Base-by-base conservation (phyloP, 768 basidiomycete species). In the Lactarius deliciosus region DNA sequence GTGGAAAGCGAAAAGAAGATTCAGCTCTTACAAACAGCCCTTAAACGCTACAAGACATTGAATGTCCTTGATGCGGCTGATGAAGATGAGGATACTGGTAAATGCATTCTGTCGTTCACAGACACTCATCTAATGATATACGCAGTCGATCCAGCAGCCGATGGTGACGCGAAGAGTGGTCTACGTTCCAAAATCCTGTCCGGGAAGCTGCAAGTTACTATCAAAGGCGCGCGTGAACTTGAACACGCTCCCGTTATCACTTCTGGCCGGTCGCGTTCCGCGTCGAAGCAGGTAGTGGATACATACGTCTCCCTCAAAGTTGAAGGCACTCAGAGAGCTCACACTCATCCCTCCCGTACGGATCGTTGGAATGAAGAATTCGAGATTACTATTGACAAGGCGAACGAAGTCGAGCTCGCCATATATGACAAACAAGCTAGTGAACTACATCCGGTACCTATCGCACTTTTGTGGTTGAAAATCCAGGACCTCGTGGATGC, bases 301-400 rank as follows among this genome's bases (percentile, higher is more conserved):
- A 96, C 97, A 1, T 86, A 86, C 74, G 91, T 98, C 53, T 93
- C 93, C 40, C 85, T 98, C 79, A 97, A 98, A 74, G 91, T 98
- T 13, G 97, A 99, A 80, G 95, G 96, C 25, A 94, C 92, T 22
- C 92, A 95, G 72, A 84, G 92, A 16, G 96, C 94, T 5, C 87
- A 89, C 64, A 95, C 96, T 0, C 94, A 96, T 75, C 92, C 94
- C 9, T 89, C 94, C 11, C 88, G 94, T 66, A 97, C 90, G 34
- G 97, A 98, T 77, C 88, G 92, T 55, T 99, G 97, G 97, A 93
- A 94, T 75, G 96, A 99, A 77, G 92, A 95, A 66, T 98, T 98
- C 69, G 94, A 96, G 77, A 93, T 99, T 66, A 83, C 89, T 0
- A 92, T 98, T 47, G 96, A 98, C 81, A 98, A 98, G 77, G 96